These are phyloP conservation scores for Phaseolus lunatus DNA, from an alignment of 306 rosid species.

Conservation along the genomic window DNA sequence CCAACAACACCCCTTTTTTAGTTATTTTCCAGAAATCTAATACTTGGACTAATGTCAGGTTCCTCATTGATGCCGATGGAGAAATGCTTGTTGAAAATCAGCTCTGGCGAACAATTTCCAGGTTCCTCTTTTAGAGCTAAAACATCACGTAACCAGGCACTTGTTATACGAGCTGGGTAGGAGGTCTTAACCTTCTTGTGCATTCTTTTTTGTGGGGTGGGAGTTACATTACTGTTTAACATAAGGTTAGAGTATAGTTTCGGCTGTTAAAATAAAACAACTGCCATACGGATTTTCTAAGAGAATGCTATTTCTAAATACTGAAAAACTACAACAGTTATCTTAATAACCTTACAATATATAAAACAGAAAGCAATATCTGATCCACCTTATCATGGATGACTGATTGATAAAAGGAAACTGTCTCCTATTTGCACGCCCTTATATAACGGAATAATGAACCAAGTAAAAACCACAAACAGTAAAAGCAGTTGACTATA, in stretches of 20 bases:
- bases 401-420: too few species aligned
- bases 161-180: conserved; percentile 66
- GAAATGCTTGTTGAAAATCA: conserved; percentile 52
- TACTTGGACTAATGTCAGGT: conserved; percentile 54
- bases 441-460: too few species aligned
- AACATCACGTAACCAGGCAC: conserved; percentile 43
- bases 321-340: too few species aligned
- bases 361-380: too few species aligned
- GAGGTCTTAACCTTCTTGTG: conserved; percentile 32
- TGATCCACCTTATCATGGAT: too few species aligned
- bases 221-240: not conserved
- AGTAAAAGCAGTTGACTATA: too few species aligned
- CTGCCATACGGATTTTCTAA: too few species aligned
- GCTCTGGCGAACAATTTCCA: conserved; percentile 38
- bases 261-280: not conserved
- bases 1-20: not conserved
- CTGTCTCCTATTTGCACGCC: too few species aligned
- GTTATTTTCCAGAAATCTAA: conserved; percentile 33
- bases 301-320: too few species aligned
- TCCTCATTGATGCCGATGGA: conserved; percentile 55
- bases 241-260: conserved; percentile 10
- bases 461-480: too few species aligned
- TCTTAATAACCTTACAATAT: too few species aligned
- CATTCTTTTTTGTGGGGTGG: not conserved
- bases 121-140: conserved; percentile 48